Base-by-base conservation (phyloP, 2,329 filamentous ascomycete genomes). In the Chalaropsis thielavioides region DNA sequence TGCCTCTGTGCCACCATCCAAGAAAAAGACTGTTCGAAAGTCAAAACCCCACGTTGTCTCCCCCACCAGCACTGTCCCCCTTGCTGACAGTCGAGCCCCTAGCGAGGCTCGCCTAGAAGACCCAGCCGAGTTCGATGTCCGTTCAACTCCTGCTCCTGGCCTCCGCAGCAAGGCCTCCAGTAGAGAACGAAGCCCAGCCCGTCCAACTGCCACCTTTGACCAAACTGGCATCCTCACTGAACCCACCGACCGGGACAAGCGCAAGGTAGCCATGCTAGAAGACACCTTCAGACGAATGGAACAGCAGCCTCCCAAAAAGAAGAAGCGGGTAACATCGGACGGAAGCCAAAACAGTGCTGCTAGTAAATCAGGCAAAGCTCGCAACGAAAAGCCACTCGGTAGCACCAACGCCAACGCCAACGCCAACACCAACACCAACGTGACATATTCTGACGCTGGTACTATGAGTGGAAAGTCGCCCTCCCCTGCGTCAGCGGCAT, bases 231-330 rank as follows among this genome's bases (percentile, higher is more conserved):
- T 85, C 69, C 74, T 85, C 65, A 86, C 83, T 0, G 83, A 85
- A 68, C 82, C 81, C 6, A 86, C 84, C 0, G 83, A 87, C 68
- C 80, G 84, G 38, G 84, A 87, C 68, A 87, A 87, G 73, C 77
- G 84, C 43, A 87, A 87, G 69, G 80, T 87, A 11, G 81, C 83
- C 22, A 84, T 84, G 79, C 79, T 85, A 0, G 84, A 87, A 69
- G 82, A 85, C 67, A 78, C 81, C 1, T 83, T 87, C 71, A 79
- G 82, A 64, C 83, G 79, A 24, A 83, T 84, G 80, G 83, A 83
- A 69, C 81, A 81, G 70, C 80, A 79, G 67, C 81, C 75, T 44
- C 76, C 81, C 1, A 76, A 77, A 0, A 78, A 80, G 38, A 87
- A 86, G 72, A 85, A 86, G 75, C 86, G 86, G 71, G 79, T 83